Base-by-base conservation (phyloP, 306 rosid species). In the Urtica urens region DNA sequence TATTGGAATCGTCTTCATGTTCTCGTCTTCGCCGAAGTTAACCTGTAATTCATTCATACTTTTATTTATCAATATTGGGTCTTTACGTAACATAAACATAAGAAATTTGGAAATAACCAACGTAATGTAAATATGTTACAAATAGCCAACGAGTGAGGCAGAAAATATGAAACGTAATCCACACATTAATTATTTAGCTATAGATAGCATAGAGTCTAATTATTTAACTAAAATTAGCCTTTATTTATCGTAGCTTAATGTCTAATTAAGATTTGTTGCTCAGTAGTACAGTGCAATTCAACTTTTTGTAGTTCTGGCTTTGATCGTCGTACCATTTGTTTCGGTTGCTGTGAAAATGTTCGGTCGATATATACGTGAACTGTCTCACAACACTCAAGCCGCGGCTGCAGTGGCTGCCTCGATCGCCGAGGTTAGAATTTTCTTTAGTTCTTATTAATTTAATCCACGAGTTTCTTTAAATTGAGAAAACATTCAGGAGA, bases 341-440 rank as follows among this genome's bases (percentile, higher is more conserved):
- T 84, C 94, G 30, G 74, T 80, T 21, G 92, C 83, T 60, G 94
- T 77, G 44, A 74, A 72, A 34, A 65, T 74, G 65, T 84, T 84
- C 59, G 94, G 94, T 17, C 92, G 86, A 28, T 84, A 55, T 62
- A 64, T 84, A 58, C 83, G 92, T 43, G 94, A 80, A 63, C 83
- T 84, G 40, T 84, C 94, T 25, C 86, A 78, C 55, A 70, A 64
- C 68, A 84, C 86, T 70, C 94, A 80, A 70, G 87, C 90, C 51
- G 94, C 92, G 54, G 92, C 94, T 40, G 87, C 92, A 46, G 51
- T 68, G 49, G 79, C 92, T 70, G 70, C 94, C 55, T 84, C 94
- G 40, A 78, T 80, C 49, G 94, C 92, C 3, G 92, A 84, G 78
- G 94, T 71, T n/a, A n/a, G n/a, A n/a, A n/a, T n/a, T n/a, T n/a